Evolutionary conservation across 352 stramenopile genomes (phyloP), one percentile per base, ranked within the genome.

Genomic region (Lagenidium giganteum): DNA sequence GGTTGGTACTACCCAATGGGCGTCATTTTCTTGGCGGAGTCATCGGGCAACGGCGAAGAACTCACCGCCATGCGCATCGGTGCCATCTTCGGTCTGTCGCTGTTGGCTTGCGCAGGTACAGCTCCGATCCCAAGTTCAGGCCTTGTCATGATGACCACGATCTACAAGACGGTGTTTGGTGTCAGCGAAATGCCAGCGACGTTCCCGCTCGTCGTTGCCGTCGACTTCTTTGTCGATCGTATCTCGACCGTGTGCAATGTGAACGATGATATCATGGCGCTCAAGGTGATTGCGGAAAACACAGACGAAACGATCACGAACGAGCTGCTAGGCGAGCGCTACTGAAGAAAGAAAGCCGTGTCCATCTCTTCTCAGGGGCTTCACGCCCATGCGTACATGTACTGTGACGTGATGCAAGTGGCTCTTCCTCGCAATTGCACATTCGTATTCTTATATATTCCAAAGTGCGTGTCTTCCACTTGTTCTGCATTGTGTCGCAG

Each of bases 181-280:
- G 54, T 70, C 29, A 64, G 51, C 13, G 40, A 68, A 5, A 34
- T 81, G 29, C 70, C 76, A 14, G 57, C 59, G 8, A 81, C 69
- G 0, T 88, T 84, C 47, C 61, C 58, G 12, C 61, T 83, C 5
- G 70, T 83, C 31, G 44, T 83, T 16, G 64, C 77, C 2, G 65
- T 83, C 42, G 71, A 89, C 33, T 83, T 85, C 39, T 51, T 89
- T 20, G 57, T 71, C 8, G 74, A 87, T 22, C 79, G 79, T 36
- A 53, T 92, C 26, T 55, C 55, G n/a, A 79, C 76, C 0, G 54
- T 79, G 32, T 83, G 76, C 58, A 87, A 92, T 39, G 75, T 92
- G 6, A 86, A 86, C 42, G 79, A 87, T 37, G 79, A 89, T 54
- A 66, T 83, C 45, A 83, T 88, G 67, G 76, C 73, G 24, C 66